Evolutionary conservation across 331 rosid species (phyloP), one percentile per base, ranked within the genome.

Genomic region (Malus hybrid): DNA sequence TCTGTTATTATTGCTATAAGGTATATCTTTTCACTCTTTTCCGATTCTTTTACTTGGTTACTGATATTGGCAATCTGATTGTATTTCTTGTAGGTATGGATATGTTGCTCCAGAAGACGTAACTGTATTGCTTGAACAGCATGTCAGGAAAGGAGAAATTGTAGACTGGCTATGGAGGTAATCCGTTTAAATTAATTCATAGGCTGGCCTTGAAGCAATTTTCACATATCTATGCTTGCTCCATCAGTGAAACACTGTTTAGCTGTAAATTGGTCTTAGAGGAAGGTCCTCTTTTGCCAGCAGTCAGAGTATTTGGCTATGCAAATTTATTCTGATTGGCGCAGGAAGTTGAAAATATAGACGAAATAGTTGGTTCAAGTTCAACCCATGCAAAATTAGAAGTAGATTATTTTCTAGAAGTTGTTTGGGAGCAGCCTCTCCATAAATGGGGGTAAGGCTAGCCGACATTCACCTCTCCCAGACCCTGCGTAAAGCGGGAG

Each of bases 101-200:
- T 94, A 91, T 80, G 99, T 94, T 75, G 44, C 90, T 24, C 96
- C 96, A 5, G 96, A 92, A 54, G 97, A 94, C 71, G 90, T 92
- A 46, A 85, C 91, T 73, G 76, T 67, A 62, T 84, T 94, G 88
- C 90, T 94, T 77, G 96, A 90, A 68, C 90, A 90, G 60, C 99
- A 94, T 83, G 76, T 92, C 75, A 50, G 86, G 65, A 88, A 82
- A 76, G 99, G 96, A 77, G 93, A 94, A 74, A 89, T 91, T 77
- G 65, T 83, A 20, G 93, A 92, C 72, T 75, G 80, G 67, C 83
- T 94, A 6, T 94, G 99, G 99, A 91, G 99, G 99, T 94, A 83
- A 73, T 76, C 22, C 16, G 52, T 76, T 32, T 27, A 16, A 31
- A 36, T 55, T 24, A 32, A 11, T 61, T 12, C 46, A 0, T 68